Percentiles rank a stretch among this genome's conserved stretches.
These are phyloP conservation scores for Fraxinus dipetala DNA, from an alignment of 305 asterid species.

Conservation along the genomic window DNA sequence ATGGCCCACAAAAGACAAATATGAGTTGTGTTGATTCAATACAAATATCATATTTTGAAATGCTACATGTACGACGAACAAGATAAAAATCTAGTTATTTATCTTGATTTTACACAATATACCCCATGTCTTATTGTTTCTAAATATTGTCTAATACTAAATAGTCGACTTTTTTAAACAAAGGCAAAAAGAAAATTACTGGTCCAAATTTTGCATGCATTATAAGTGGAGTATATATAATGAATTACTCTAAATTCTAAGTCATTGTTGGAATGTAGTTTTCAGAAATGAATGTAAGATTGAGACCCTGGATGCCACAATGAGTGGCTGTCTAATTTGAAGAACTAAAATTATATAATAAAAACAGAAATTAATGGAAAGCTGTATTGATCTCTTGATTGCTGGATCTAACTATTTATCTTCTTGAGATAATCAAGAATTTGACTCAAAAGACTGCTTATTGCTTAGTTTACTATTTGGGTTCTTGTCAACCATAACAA, in stretches of 20 bases:
- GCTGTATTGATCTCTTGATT: background rate
- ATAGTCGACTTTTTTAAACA: background rate
- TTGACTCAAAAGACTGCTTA: background rate
- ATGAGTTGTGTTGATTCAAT: background rate
- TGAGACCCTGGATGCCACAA: constrained; percentile 20
- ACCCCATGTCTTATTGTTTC: background rate
- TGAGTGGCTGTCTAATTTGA: constrained; percentile 25
- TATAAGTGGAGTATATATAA: background rate
- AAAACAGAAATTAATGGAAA: background rate
- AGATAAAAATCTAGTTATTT: background rate
- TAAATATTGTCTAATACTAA: background rate
- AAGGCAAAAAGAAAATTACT: background rate
- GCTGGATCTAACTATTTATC: constrained; percentile 14
- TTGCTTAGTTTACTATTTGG: background rate
- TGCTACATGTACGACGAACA: background rate
- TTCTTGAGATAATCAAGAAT: background rate
- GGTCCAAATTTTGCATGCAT: background rate
- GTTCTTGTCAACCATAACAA: background rate
- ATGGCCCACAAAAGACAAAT: background rate
- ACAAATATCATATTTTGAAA: background rate
- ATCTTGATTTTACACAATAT: background rate
- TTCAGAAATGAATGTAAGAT: constrained; percentile 47
- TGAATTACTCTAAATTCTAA: background rate
- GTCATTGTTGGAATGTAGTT: constrained; percentile 41
- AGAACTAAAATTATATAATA: background rate